These are phyloP conservation scores for Cercophora sp. DNA, from an alignment of 495 filamentous ascomycete genomes.

Conservation along the genomic window DNA sequence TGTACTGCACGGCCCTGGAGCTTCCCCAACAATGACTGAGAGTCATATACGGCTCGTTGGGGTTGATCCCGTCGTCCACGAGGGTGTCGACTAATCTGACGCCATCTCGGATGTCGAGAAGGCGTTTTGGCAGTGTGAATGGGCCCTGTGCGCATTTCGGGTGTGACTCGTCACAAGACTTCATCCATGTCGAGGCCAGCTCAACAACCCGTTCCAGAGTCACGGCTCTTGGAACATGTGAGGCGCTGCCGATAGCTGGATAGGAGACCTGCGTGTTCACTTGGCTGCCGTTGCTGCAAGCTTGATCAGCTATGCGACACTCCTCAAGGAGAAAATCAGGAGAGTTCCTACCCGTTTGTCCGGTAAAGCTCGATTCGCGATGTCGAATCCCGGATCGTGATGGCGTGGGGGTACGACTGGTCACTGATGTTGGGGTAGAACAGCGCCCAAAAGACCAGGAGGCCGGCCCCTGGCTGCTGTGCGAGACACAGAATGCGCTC, in stretches of 20 bases:
- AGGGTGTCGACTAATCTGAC: conserved; percentile 18
- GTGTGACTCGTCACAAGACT: conserved; percentile 2
- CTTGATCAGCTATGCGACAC: neutral
- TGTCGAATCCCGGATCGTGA: conserved; percentile 10
- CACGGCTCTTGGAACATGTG: conserved; percentile 7
- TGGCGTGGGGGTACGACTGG: conserved; percentile 3
- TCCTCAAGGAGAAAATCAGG: neutral
- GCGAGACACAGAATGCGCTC: conserved; percentile 1
- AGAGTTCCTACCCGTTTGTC: neutral
- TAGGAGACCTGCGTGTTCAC: neutral
- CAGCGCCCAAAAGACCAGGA: conserved; percentile 7
- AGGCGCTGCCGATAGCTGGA: conserved; percentile 5
- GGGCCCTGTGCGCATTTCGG: neutral
- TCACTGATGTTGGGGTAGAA: conserved; percentile 9
- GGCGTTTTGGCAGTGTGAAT: conserved; percentile 1
- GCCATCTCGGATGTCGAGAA: conserved; percentile 13
- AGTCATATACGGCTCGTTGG: conserved; percentile 12
- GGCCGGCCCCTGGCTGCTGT: conserved; percentile 8
- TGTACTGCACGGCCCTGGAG: neutral
- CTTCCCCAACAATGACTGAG: conserved; percentile 23
- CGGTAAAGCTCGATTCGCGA: conserved; percentile 15
- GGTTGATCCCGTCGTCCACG: neutral
- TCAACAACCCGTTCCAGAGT: conserved; percentile 10
- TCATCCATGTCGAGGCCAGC: conserved; percentile 10
- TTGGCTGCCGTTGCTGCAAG: neutral